Conservation (phyloP, 805 yeast species). For the Pichia deserticola region DNA sequence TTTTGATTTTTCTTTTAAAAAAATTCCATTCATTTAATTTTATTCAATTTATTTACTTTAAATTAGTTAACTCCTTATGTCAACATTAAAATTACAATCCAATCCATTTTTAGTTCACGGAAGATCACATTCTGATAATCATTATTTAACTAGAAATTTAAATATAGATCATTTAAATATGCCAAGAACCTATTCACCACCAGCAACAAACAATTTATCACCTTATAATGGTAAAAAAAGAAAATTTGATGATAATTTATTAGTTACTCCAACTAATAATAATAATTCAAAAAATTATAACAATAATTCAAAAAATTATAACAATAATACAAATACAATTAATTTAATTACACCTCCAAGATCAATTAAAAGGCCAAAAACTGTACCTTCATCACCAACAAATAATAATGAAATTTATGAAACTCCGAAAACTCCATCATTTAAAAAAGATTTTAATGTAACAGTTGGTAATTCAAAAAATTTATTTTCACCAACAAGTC, state of each 20-base stretch:
- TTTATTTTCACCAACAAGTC: slow-evolving; percentile 8
- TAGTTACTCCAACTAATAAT: not conserved
- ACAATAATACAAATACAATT: not conserved
- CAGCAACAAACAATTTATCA: not conserved
- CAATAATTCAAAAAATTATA: not conserved
- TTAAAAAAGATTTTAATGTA: not conserved
- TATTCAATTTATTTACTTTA: not conserved
- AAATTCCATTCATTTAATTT: no score
- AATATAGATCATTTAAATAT: not conserved
- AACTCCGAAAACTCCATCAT: slow-evolving; percentile 20
- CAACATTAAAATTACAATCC: not conserved
- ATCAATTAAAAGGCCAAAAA: slow-evolving; percentile 19
- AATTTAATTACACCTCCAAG: slow-evolving; percentile 11
- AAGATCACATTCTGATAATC: not conserved
- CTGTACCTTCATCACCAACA: slow-evolving; percentile 27
- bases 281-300: not conserved
- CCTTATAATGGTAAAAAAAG: slow-evolving; percentile 2
- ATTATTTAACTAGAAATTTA: not conserved
- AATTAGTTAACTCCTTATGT: not conserved
- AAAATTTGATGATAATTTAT: slow-evolving; percentile 1
- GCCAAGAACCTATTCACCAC: slow-evolving; percentile 4
- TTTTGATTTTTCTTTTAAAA: no score
- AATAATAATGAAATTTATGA: slow-evolving; percentile 2
- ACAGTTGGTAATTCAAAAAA: not conserved
- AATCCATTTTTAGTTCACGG: slow-evolving; percentile 2